Evolutionary conservation across 2,329 filamentous ascomycete genomes (phyloP).

Genomic region (Furcasterigmium furcatum): DNA sequence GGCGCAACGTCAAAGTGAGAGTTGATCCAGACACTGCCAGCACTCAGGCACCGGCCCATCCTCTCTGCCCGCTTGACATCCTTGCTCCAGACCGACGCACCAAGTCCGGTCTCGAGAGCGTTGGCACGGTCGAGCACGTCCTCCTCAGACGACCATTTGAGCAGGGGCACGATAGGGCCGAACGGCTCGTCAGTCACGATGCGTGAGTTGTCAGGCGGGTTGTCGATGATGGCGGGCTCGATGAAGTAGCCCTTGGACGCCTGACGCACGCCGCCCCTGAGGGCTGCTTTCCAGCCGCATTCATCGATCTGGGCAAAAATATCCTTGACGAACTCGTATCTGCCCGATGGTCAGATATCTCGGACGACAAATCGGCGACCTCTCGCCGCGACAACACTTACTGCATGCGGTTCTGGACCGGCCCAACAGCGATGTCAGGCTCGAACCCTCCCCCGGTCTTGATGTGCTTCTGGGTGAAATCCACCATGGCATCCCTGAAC

Average conservation of each 20-base stretch:
- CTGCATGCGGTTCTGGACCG: slow-evolving; percentile 59
- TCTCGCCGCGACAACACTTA: slow-evolving; percentile 21
- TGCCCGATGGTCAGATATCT: slow-evolving; percentile 2
- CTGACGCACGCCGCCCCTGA: slow-evolving; percentile 3
- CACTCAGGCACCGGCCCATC: slow-evolving; percentile 52
- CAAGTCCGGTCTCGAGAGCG: slow-evolving; percentile 46
- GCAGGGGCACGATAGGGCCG: slow-evolving; percentile 57
- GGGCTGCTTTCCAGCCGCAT: slow-evolving; percentile 2
- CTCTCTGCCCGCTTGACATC: slow-evolving; percentile 46
- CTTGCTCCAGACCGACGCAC: slow-evolving; percentile 54
- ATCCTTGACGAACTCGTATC: slow-evolving; percentile 42
- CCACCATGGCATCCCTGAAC: slow-evolving; percentile 44
- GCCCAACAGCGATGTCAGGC: slow-evolving; percentile 41
- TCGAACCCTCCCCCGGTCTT: slow-evolving; percentile 42
- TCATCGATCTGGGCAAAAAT: slow-evolving; percentile 47
- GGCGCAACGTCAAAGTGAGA: slow-evolving; percentile 33
- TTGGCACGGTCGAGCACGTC: slow-evolving; percentile 57
- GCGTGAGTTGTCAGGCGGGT: slow-evolving; percentile 52
- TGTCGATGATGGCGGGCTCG: slow-evolving; percentile 56
- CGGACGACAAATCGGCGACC: too few species aligned
- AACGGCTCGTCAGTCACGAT: slow-evolving; percentile 54
- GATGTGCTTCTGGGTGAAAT: slow-evolving; percentile 36
- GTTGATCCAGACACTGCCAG: slow-evolving; percentile 61
- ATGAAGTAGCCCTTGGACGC: slow-evolving; percentile 49
- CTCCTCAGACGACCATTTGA: slow-evolving; percentile 58